Base-by-base conservation (phyloP, 2,329 filamentous ascomycete species). In the Coniochaeta hoffmannii region DNA sequence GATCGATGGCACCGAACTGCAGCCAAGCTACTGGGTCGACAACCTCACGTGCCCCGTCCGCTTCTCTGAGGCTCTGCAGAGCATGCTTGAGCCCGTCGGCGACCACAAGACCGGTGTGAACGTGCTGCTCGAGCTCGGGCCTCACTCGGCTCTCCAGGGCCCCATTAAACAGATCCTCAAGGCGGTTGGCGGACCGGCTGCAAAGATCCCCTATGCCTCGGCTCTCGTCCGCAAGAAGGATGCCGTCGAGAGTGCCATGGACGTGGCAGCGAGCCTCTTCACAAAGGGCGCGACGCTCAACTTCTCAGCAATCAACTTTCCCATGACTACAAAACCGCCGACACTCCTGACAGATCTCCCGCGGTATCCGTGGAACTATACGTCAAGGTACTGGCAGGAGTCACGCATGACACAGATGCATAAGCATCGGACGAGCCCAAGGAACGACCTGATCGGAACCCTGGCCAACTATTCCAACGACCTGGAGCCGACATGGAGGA, bases 221-320 rank as follows among this genome's bases (percentile, higher is more conserved):
- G 68, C 70, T 0, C 75, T 88, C 2, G 62, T 79, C 3, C 76
- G 81, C 31, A 77, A 79, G 22, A 75, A 79, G 54, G 70, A 79
- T 51, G 75, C 76, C 1, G 75, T 77, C 1, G 70, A 74, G 14
- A 66, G 61, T 0, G 71, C 73, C 1, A 63, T 76, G 32, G 73
- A 78, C 26, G 64, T 76, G 1, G 76, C 76, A 1, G 73, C 69
- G 1, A 69, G 64, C 0, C 64, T 82, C 4, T 78, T 77, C 59
- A 66, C 67, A n/a, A 75, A 73, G 54, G 79, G 78, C 1, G 65
- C 68, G 4, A 53, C 63, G 3, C 60, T 81, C 11, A 65, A 79
- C 53, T 73, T 82, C 38, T 65, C 66, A 22, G 69, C 70, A 1
- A 69, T 80, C 62, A 81, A 80, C 62, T 74, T 74, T 58, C 72